Evolutionary conservation across 2,329 filamentous ascomycete species (phyloP).

Genomic region (Westerdykella sp.): DNA sequence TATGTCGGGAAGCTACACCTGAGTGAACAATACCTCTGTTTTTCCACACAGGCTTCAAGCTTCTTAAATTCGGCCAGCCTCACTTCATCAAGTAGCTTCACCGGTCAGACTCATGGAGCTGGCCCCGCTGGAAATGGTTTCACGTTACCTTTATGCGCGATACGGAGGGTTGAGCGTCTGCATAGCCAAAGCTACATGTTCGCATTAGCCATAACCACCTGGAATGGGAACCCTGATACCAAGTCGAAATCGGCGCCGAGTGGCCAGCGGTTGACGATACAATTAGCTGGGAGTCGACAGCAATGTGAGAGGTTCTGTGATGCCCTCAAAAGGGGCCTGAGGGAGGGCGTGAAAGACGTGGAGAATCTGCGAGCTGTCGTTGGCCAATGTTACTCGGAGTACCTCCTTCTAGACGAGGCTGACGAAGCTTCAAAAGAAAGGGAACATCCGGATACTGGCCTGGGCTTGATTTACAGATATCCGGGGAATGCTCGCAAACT

Average conservation of each 20-base stretch:
- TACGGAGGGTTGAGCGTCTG: constrained; percentile 83
- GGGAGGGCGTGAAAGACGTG: constrained; percentile 81
- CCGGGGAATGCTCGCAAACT: constrained; percentile 92
- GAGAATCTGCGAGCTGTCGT: constrained; percentile 76
- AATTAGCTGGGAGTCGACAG: constrained; percentile 80
- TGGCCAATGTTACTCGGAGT: constrained; percentile 74
- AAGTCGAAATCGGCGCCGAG: constrained; percentile 46
- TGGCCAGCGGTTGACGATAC: constrained; percentile 80
- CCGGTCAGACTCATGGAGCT: constrained; percentile 85
- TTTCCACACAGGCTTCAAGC: constrained; percentile 87
- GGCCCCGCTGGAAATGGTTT: constrained; percentile 95
- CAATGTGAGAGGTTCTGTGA: constrained; percentile 95
- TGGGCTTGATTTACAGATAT: constrained; percentile 90
- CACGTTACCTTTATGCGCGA: constrained; percentile 84
- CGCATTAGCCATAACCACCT: constrained; percentile 88
- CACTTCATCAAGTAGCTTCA: constrained; percentile 75
- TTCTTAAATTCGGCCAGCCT: constrained; percentile 76
- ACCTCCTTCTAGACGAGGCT: constrained; percentile 49
- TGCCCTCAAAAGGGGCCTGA: constrained; percentile 81
- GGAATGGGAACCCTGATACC: constrained; percentile 59
- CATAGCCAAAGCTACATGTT: constrained; percentile 92
- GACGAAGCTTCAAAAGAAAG: constrained; percentile 40
- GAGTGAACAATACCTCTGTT: constrained; percentile 92
- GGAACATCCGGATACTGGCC: constrained; percentile 78
- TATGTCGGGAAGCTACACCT: constrained; percentile 91